Base-by-base conservation (phyloP, 1,284 basidiomycete species). In the Paramarasmius palmivorus region DNA sequence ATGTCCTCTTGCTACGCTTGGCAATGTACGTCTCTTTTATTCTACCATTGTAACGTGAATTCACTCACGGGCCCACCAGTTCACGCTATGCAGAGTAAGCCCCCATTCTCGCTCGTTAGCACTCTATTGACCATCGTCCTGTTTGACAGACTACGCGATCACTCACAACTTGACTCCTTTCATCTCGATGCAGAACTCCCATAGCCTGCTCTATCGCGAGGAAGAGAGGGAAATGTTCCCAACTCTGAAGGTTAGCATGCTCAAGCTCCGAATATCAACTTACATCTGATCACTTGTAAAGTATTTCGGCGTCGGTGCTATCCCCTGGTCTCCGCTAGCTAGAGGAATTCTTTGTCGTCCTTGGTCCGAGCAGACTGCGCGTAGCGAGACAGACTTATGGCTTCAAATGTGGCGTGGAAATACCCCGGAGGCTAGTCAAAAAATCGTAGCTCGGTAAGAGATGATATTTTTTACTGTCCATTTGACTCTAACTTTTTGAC, bases 141-240 rank as follows among this genome's bases (percentile, higher is more conserved):
- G 47, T 26, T 53, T 22, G 32, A 19, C 55, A 78, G 67, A 73
- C 57, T 79, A 78, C 60, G 78, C 75, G 1, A 76, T 78, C 53
- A 65, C 66, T 29, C 77, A 86, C 66, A 75, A 77, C 17, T 71
- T 86, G 29, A 86, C 84, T 0, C 82, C 80, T 0, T 86, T 87
- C 69, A 81, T 86, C 62, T 82, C 79, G 12, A 88, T 89, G 86
- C 88, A 90, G 64, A 86, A 86, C 63, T 82, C 81, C 52, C 76
- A 83, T 62, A 78, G 64, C 37, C 62, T 82, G 1, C 56, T 81
- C 15, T 87, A 87, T 58, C 73, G 85, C n/a, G 84, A 88, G 59
- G 83, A 86, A 58, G 84, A 85, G 63, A 71, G 83, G 9, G 84
- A 88, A 66, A 86, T 88, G 84, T 78, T 83, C 62, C 83, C 84